Evolutionary conservation across 768 basidiomycete genomes (phyloP), one percentile per base, ranked within the genome.

Genomic region (Plicaturopsis crispa): DNA sequence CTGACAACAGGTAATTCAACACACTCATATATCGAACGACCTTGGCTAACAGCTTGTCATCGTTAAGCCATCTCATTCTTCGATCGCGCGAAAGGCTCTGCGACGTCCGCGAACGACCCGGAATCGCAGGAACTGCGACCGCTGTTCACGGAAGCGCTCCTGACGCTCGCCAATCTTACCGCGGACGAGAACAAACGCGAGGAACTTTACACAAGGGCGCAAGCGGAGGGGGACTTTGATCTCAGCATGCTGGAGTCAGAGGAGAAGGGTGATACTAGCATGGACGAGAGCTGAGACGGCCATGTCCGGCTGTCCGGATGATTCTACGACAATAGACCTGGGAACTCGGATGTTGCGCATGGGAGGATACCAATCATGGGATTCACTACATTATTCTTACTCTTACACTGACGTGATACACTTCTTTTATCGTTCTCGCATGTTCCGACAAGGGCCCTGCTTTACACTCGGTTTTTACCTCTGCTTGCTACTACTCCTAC

Each of bases 151-250:
- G 79, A 81, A 52, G 74, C 76, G 17, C 57, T 80, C 11, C 41
- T 80, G 31, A 71, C 74, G 28, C 63, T 81, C 14, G 79, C 74
- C 20, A 80, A 79, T 49, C 50, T 81, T 26, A 78, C 75, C 3
- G 48, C 51, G 39, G 72, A 78, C 46, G 61, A 60, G 50, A 50
- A 46, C 30, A 56, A 62, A 43, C 60, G 73, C 23, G 77, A 79
- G 54, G 65, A 61, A 47, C 55, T 79, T 44, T 80, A 78, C 51
- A 47, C 48, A 16, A n/a, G n/a, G n/a, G n/a, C n/a, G n/a, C n/a
- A n/a, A n/a, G n/a, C n/a, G n/a, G n/a, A n/a, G n/a, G n/a, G n/a
- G n/a, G n/a, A n/a, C n/a, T n/a, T n/a, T n/a, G n/a, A n/a, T n/a
- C n/a, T n/a, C n/a, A n/a, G n/a, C n/a, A n/a, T n/a, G n/a, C n/a